Conservation (phyloP, 2,329 filamentous ascomycete species). For the Aspergillus sp. region DNA sequence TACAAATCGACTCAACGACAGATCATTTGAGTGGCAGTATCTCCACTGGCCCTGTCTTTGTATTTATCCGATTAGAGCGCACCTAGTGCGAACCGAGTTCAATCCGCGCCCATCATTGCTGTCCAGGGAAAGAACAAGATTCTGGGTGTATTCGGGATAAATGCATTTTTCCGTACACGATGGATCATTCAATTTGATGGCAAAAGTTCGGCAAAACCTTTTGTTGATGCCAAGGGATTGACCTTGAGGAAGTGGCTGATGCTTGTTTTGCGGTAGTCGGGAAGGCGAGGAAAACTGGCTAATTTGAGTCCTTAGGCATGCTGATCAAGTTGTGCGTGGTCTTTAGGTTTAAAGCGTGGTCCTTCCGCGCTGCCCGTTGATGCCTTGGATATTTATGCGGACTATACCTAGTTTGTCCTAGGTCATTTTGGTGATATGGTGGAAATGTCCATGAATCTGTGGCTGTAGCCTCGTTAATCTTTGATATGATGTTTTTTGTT, state of each 20-base stretch:
- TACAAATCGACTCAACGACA: background rate
- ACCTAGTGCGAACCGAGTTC: background rate
- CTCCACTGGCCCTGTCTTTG: background rate
- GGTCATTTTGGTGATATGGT: no score
- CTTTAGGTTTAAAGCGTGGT: no score
- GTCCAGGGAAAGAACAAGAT: background rate
- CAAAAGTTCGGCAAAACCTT: background rate
- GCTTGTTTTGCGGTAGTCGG: no score
- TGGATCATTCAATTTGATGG: background rate
- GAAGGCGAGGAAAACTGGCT: no score
- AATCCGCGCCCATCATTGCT: background rate
- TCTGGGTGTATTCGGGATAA: background rate
- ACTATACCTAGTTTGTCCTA: no score
- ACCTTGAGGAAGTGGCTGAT: background rate
- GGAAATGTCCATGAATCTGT: no score
- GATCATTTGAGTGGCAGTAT: background rate
- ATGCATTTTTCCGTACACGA: background rate
- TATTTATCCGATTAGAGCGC: conserved; percentile 2
- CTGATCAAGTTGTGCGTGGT: no score
- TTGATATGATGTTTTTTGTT: no score
- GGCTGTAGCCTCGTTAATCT: no score
- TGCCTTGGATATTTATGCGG: no score
- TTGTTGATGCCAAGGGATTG: background rate
- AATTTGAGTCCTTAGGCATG: no score
- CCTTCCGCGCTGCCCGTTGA: no score